A percentile compares a stretch with the other conserved stretches of the same genome.
Evolutionary conservation across 2,329 filamentous ascomycete species (phyloP).

Genomic region (Penicillium sp.): DNA sequence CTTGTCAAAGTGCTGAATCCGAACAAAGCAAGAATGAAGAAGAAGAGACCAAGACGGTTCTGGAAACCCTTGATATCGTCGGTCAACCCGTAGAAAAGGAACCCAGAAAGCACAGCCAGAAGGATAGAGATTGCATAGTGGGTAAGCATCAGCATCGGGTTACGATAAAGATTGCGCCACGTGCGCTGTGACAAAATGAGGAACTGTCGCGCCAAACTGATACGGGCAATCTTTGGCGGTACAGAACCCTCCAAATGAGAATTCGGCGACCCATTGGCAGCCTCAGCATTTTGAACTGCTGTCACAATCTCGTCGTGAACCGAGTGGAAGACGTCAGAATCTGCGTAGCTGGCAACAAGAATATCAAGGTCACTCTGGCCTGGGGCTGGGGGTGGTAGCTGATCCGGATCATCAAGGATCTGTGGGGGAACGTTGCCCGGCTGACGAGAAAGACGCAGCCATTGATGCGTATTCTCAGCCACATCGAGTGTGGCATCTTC

Average conservation of each 20-base stretch:
- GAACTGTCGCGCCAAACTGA: conserved; percentile 81
- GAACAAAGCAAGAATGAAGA: conserved; percentile 93
- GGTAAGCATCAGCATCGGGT: conserved; percentile 96
- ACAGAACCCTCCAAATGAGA: conserved; percentile 54
- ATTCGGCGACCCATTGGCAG: conserved; percentile 67
- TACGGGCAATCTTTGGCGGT: conserved; percentile 73
- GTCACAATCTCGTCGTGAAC: conserved; percentile 77
- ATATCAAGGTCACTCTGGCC: conserved; percentile 77
- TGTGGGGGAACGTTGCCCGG: conserved; percentile 58
- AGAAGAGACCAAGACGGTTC: conserved; percentile 94
- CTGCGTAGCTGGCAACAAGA: conserved; percentile 72
- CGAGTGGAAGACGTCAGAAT: conserved; percentile 73
- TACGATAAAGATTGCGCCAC: conserved; percentile 96
- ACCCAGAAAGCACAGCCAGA: conserved; percentile 89
- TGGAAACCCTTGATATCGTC: conserved; percentile 98
- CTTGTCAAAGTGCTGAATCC: conserved; percentile 96
- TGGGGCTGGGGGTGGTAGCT: conserved; percentile 59
- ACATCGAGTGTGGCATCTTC: conserved; percentile 58
- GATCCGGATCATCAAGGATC: conserved; percentile 68
- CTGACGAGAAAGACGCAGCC: conserved; percentile 61
- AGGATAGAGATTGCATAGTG: conserved; percentile 97
- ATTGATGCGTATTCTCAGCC: conserved; percentile 55
- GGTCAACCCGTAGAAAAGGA: conserved; percentile 92
- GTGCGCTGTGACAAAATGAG: conserved; percentile 84
- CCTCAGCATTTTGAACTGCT: conserved; percentile 64